Base-by-base conservation (phyloP, 352 stramenopile genomes). In the Pythium dissimile region DNA sequence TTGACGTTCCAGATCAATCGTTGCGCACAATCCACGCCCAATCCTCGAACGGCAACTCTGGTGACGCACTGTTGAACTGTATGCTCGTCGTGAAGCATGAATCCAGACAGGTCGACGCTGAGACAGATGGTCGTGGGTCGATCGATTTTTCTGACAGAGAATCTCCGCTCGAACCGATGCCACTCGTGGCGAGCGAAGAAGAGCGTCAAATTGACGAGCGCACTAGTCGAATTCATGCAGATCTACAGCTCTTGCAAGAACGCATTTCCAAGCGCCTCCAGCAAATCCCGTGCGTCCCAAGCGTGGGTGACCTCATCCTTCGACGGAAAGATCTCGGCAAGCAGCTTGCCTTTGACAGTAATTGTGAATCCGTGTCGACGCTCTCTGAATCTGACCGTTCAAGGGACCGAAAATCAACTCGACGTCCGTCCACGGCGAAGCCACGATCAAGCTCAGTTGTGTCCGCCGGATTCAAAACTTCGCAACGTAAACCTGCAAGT, bases 231-330 rank as follows among this genome's bases (percentile, higher is more conserved):
- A 69, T 93, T 24, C 83, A 89, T 52, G 77, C 86, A 48, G 83
- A 93, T 49, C 84, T 92, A 34, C 75, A 76, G 15, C 50, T 77
- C 12, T 61, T 94, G 4, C 84, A 94, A 39, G 67, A 87, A 21
- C 66, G 79, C 1, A 84, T 94, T 35, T 70, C 76, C 10, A 76
- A 77, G 32, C 68, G 80, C 13, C 67, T 92, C 5, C 69, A 86
- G 35, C 77, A 88, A 41, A 54, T 59, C 1, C 64, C 74, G 1
- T 64, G 62, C 37, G 49, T 34, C 12, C 54, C 54, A 18, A 21
- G 26, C 11, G 30, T 54, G 5, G 42, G 52, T 3, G 24, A 63
- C 2, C 20, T 67, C 3, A 21, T 39, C 6, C 4, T 11, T 2
- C 11, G 18, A 15, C 21, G 49, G 10, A 23, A 24, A 9, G 15